These are phyloP conservation scores for Candida succiphila DNA, from an alignment of 805 yeast species.

Conservation along the genomic window DNA sequence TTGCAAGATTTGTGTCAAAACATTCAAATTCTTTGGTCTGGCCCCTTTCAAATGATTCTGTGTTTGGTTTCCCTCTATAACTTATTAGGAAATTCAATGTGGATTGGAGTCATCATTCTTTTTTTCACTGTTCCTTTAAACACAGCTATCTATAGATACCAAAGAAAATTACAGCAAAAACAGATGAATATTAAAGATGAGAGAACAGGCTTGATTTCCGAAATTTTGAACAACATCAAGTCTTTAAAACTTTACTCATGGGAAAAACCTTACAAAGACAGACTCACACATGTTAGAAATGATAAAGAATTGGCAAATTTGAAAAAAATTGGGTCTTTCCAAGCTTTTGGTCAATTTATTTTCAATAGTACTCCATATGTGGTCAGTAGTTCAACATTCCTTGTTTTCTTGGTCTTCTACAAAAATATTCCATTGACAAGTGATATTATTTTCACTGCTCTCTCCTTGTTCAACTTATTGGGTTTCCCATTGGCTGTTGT, in stretches of 20 bases:
- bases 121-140: conserved; percentile 73
- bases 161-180: conserved; percentile 63
- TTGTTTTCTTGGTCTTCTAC: conserved; percentile 48
- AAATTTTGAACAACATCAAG: conserved; percentile 83
- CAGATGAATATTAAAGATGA: conserved; percentile 91
- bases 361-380: conserved; percentile 84
- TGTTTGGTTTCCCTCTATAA: conserved; percentile 68
- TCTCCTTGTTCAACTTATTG: conserved; percentile 78
- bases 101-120: conserved; percentile 88
- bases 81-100: conserved; percentile 81
- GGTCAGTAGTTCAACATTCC: conserved; percentile 87
- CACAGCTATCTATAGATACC: conserved; percentile 54
- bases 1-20: conserved; percentile 74
- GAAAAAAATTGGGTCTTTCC: conserved; percentile 60
- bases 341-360: conserved; percentile 62
- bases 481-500: conserved; percentile 87
- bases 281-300: conserved; percentile 75
- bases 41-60: conserved; percentile 77
- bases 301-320: conserved; percentile 75
- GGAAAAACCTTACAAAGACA: conserved; percentile 79
- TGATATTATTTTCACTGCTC: conserved; percentile 87
- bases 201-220: conserved; percentile 82
- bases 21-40: conserved; percentile 80
- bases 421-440: conserved; percentile 63
- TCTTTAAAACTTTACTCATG: conserved; percentile 91